Base-by-base conservation (phyloP, 2,329 filamentous ascomycete genomes). In the Talaromyces atroroseus region DNA sequence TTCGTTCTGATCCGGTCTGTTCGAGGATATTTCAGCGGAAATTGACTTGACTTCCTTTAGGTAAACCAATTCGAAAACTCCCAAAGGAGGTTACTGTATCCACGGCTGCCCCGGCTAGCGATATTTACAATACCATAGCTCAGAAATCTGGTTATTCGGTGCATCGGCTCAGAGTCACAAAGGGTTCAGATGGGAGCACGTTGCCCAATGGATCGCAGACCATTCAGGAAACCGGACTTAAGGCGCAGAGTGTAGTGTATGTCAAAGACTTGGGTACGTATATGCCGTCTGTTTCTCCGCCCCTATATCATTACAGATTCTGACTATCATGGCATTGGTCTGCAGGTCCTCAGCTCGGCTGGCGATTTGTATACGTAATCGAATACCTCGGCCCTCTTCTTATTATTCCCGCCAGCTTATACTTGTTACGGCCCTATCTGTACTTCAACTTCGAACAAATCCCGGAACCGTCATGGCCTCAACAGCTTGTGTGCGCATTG, bases 361-460 rank as follows among this genome's bases (percentile, higher is more conserved):
- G 94, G 94, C 86, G 85, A 62, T 94, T 90, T 59, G 92, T 97
- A 72, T 99, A 92, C 79, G 77, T 96, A 61, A 86, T 96, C 77
- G 94, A 99, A 76, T 99, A 99, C 74, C 76, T 94, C 62, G 94
- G 94, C 3, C 94, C 94, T 5, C 82, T 97, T 66, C 75, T 96
- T 66, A 88, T 97, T 76, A 92, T 96, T 77, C 82, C 84, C 46
- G 78, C 89, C 65, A 79, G 87, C 70, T 77, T 91, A 71, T 85
- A 82, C 72, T 74, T 82, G 63, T 78, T 89, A 55, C 88, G 91
- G 49, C 84, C 88, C 23, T 85, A 87, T 71, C 78, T 91, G 65
- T 91, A 90, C 76, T 79, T 78, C 61, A 78, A 74, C 58, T 71
- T 74, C 62, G 71, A 68, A 59, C 76, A 65, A 69, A 77, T 69